A percentile compares a stretch with the other conserved stretches of the same genome.
Conservation (phyloP, 805 yeast species). For the Yarrowia sp. region DNA sequence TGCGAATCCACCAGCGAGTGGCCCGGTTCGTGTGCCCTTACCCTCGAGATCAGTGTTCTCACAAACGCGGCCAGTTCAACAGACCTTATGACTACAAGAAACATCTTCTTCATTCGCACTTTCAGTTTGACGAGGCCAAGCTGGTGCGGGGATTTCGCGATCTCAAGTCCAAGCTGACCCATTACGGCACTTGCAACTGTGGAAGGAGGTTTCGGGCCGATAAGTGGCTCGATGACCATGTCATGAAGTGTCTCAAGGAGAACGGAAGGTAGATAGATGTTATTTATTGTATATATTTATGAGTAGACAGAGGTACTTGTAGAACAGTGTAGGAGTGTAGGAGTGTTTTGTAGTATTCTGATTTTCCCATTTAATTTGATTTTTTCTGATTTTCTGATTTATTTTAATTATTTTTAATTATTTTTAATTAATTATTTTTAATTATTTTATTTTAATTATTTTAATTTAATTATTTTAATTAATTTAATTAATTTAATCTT, state of each 20-base stretch:
- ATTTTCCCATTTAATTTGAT: too few relatives aligned
- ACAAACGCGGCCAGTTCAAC: conserved; percentile 67
- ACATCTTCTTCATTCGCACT: conserved; percentile 67
- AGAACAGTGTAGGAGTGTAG: too few relatives aligned
- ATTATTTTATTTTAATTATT: too few relatives aligned
- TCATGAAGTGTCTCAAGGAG: conserved; percentile 44
- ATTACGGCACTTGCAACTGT: conserved; percentile 63
- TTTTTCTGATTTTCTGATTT: too few relatives aligned
- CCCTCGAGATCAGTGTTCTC: conserved; percentile 62
- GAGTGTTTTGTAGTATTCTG: too few relatives aligned
- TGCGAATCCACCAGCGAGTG: conserved; percentile 65
- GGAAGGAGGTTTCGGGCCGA: conserved; percentile 58
- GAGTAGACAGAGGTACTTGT: too few relatives aligned
- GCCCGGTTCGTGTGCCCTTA: conserved; percentile 65
- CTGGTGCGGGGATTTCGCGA: conserved; percentile 57
- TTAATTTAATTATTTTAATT: too few relatives aligned
- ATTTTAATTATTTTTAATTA: too few relatives aligned
- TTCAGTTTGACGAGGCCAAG: conserved; percentile 58
- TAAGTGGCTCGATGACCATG: conserved; percentile 65
- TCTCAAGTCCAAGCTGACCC: conserved; percentile 59
- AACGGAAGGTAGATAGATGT: neutral
- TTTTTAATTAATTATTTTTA: too few relatives aligned
- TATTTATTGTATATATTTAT: conserved; percentile 38
- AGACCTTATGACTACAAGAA: conserved; percentile 73
- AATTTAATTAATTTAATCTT: too few relatives aligned